A percentile compares a stretch with the other conserved stretches of the same genome.
phyloP scores from a whole-genome alignment of 805 yeast species.

The Candida coleopterorum region DNA sequence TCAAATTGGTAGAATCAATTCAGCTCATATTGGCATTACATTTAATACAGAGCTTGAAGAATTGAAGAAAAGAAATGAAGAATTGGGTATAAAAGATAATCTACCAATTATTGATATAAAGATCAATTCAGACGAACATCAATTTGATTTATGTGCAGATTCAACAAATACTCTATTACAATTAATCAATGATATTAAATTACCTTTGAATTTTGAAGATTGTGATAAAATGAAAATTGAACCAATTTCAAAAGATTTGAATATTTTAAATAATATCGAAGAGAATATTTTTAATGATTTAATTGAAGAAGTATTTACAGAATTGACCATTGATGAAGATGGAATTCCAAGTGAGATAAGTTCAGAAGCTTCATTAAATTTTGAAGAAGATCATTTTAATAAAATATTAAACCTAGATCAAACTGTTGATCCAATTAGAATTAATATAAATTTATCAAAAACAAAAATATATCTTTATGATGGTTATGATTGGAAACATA shows the following conservation, averaged over 20 bases:
- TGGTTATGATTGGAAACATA: slow-evolving; percentile 89
- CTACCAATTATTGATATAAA: slow-evolving; percentile 38
- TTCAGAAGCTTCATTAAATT: slow-evolving; percentile 9
- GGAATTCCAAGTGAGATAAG: slow-evolving; percentile 7
- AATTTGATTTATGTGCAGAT: slow-evolving; percentile 72
- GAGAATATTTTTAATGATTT: slow-evolving; percentile 22
- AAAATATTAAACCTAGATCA: neutral
- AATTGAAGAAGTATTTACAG: slow-evolving; percentile 2
- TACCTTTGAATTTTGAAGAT: slow-evolving; percentile 56
- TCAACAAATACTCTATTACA: slow-evolving; percentile 71
- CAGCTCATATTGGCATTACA: slow-evolving; percentile 32
- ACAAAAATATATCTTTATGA: slow-evolving; percentile 57
- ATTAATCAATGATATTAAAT: slow-evolving; percentile 64
- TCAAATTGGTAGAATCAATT: slow-evolving; percentile 44
- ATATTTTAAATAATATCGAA: slow-evolving; percentile 41
- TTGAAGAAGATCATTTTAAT: slow-evolving; percentile 26
- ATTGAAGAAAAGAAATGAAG: slow-evolving; percentile 13
- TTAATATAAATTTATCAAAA: slow-evolving; percentile 35
- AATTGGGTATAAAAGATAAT: slow-evolving; percentile 17
- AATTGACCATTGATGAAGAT: slow-evolving; percentile 4
- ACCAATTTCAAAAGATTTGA: slow-evolving; percentile 22
- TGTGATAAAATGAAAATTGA: slow-evolving; percentile 51
- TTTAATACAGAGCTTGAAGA: slow-evolving; percentile 20
- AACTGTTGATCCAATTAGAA: slow-evolving; percentile 18
- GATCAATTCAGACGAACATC: slow-evolving; percentile 44